Conservation (phyloP, 148 eudicot genomes). For the Pharnaceum exiguum region DNA sequence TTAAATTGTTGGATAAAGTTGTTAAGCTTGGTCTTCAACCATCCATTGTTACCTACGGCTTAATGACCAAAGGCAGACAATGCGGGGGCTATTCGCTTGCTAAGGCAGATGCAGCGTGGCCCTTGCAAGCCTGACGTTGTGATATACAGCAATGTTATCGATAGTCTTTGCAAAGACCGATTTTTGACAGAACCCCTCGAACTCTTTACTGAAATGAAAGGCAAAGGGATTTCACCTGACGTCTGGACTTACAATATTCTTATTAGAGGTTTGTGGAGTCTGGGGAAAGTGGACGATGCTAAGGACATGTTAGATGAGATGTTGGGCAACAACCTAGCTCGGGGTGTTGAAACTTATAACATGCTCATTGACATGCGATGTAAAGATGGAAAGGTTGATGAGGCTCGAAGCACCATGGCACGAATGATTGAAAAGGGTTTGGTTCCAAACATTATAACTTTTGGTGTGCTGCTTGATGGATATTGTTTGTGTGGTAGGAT, state of each 20-base stretch:
- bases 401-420: background rate
- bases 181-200: no score
- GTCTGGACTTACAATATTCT: no score
- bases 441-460: background rate
- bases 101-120: constrained; percentile 20
- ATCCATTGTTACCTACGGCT: background rate
- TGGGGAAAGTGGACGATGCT: constrained; percentile 1
- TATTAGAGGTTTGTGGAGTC: no score
- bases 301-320: no score
- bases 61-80: constrained; percentile 19
- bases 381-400: constrained; percentile 1
- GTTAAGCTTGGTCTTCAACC: background rate
- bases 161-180: no score
- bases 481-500: constrained; percentile 5
- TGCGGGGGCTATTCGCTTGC: constrained; percentile 21
- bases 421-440: background rate
- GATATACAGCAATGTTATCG: no score
- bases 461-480: constrained; percentile 2
- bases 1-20: background rate
- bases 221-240: no score
- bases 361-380: constrained; percentile 4
- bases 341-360: background rate
- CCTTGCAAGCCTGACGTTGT: constrained; percentile 20
- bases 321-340: no score
- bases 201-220: no score